Evolutionary conservation across 2,329 filamentous ascomycete species (phyloP).

Genomic region (Davidsoniella eucalypti): DNA sequence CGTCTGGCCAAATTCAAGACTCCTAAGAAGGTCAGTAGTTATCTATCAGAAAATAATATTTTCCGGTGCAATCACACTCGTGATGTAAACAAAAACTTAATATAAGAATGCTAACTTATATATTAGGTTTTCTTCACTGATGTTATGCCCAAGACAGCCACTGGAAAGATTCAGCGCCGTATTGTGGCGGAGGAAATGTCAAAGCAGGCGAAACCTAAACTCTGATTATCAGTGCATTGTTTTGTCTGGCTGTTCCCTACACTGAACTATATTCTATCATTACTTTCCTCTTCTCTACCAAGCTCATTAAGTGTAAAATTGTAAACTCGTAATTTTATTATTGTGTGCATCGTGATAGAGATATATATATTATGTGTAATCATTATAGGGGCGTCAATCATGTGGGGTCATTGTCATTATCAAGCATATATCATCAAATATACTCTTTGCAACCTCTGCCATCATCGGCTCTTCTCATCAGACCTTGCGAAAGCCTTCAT

Average conservation of each 20-base stretch:
- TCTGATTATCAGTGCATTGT: constrained; percentile 22
- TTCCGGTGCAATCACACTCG: neutral
- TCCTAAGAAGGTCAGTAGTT: constrained; percentile 51
- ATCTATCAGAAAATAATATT: neutral
- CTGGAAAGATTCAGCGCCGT: constrained; percentile 71
- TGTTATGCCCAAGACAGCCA: constrained; percentile 82
- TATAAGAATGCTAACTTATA: constrained; percentile 1
- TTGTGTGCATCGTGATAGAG: too few species aligned
- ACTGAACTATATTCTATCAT: too few species aligned
- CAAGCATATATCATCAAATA: too few species aligned
- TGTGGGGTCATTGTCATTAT: too few species aligned
- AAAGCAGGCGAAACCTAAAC: constrained; percentile 48
- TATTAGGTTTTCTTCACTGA: constrained; percentile 61
- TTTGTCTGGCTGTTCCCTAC: neutral
- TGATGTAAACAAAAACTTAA: neutral
- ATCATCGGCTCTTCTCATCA: too few species aligned
- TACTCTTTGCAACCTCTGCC: too few species aligned
- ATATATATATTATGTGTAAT: too few species aligned
- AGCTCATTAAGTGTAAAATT: too few species aligned
- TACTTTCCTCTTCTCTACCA: too few species aligned
- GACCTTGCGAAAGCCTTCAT: too few species aligned
- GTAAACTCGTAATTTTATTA: too few species aligned
- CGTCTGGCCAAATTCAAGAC: constrained; percentile 72
- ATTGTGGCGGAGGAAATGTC: constrained; percentile 78
- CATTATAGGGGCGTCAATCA: too few species aligned